Conservation (phyloP, 345 rosid genomes). For the Corchorus olitorius region DNA sequence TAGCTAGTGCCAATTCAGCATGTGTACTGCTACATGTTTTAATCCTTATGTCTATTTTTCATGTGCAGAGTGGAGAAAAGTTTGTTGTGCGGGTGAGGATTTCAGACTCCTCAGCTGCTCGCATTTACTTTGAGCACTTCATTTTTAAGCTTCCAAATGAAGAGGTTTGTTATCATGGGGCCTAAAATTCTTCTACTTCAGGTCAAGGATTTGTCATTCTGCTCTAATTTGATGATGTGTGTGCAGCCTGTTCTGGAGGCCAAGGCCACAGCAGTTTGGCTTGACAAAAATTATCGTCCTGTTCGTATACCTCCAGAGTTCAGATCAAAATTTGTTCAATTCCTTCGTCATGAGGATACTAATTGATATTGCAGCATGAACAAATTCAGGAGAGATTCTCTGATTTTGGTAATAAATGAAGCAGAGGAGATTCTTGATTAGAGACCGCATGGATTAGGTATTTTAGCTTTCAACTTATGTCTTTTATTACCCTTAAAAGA, state of each 20-base stretch:
- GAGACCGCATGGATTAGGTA: not conserved
- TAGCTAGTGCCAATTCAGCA: not conserved
- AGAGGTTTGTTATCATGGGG: conserved; percentile 49
- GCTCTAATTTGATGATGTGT: conserved; percentile 4
- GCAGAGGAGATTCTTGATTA: not conserved
- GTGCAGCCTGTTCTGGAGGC: conserved; percentile 76
- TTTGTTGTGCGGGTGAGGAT: conserved; percentile 69
- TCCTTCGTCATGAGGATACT: conserved; percentile 43
- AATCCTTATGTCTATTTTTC: not conserved
- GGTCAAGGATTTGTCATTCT: not conserved
- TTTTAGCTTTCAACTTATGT: not conserved
- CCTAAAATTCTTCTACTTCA: not conserved
- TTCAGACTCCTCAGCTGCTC: conserved; percentile 72
- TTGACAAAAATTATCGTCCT: conserved; percentile 73
- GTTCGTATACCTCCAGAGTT: conserved; percentile 69
- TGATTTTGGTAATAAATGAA: not conserved
- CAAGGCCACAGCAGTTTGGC: conserved; percentile 78
- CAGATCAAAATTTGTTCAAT: conserved; percentile 62
- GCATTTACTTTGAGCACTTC: conserved; percentile 70
- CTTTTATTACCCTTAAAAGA: not conserved
- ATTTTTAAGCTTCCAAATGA: conserved; percentile 69
- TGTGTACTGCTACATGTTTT: conserved; percentile 1
- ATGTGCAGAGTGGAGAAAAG: conserved; percentile 67
- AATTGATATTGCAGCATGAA: conserved; percentile 23
- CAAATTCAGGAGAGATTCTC: not conserved